These are phyloP conservation scores for Anthracocystis setariae DNA, from an alignment of 1,284 basidiomycete species.

Conservation along the genomic window DNA sequence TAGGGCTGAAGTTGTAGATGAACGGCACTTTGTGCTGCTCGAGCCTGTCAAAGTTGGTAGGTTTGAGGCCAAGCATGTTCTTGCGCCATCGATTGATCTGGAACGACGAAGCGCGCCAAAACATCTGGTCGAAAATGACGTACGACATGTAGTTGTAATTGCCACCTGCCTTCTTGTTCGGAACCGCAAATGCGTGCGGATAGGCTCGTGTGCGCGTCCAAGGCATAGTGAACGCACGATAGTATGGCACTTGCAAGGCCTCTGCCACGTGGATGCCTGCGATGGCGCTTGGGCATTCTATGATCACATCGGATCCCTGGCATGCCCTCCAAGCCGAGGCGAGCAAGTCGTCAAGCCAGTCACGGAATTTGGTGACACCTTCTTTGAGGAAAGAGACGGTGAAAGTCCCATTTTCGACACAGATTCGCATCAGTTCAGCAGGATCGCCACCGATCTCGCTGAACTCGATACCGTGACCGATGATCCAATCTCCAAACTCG, in stretches of 20 bases:
- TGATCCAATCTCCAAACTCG: conserved; percentile 94
- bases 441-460: conserved; percentile 94
- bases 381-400: conserved; percentile 93
- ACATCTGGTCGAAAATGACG: conserved; percentile 95
- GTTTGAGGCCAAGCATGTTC: conserved; percentile 78
- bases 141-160: conserved; percentile 98
- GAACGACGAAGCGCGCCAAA: conserved; percentile 87
- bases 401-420: conserved; percentile 77
- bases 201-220: conserved; percentile 85
- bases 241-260: conserved; percentile 90
- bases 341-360: conserved; percentile 94
- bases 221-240: conserved; percentile 85
- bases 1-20: conserved; percentile 94
- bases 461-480: conserved; percentile 88
- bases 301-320: conserved; percentile 88
- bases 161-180: conserved; percentile 86
- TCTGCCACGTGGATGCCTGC: conserved; percentile 99
- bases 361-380: conserved; percentile 89
- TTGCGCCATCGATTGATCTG: conserved; percentile 95
- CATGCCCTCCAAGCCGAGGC: conserved; percentile 95
- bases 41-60: conserved; percentile 89
- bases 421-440: conserved; percentile 79
- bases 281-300: conserved; percentile 97
- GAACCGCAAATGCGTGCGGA: conserved; percentile 96
- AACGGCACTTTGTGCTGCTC: conserved; percentile 96